These are phyloP conservation scores for Paraphaeosphaeria minitans DNA, from an alignment of 2,329 filamentous ascomycete species.

Conservation along the genomic window DNA sequence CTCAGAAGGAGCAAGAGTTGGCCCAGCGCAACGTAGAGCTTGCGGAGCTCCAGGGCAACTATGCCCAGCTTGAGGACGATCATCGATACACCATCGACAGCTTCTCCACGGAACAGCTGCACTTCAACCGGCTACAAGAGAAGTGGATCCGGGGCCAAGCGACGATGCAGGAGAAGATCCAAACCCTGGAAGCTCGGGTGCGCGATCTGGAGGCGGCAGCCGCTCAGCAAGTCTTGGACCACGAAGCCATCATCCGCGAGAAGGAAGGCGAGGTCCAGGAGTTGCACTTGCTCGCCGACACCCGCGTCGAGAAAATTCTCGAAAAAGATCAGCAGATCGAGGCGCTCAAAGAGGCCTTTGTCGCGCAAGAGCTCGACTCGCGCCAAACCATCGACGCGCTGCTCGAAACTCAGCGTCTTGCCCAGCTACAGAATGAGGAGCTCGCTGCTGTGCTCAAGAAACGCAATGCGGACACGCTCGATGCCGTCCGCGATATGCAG, in stretches of 20 bases:
- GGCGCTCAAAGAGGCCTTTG: conserved; percentile 40
- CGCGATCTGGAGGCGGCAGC: conserved; percentile 34
- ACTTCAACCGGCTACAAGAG: conserved; percentile 37
- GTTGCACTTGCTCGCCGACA: conserved; percentile 41
- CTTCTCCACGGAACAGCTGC: conserved; percentile 35
- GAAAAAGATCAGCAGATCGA: conserved; percentile 38
- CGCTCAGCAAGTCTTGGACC: conserved; percentile 28
- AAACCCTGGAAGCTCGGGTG: conserved; percentile 48
- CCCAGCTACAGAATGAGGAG: conserved; percentile 38
- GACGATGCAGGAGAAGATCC: conserved; percentile 45
- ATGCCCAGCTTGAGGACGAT: conserved; percentile 31
- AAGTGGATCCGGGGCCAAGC: conserved; percentile 36
- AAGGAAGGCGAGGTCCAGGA: conserved; percentile 40
- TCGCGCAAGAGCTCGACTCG: conserved; percentile 32
- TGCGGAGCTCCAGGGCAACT: conserved; percentile 29
- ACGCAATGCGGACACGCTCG: conserved; percentile 35
- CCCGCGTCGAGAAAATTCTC: conserved; percentile 39
- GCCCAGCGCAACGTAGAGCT: conserved; percentile 29
- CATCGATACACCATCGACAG: conserved; percentile 36
- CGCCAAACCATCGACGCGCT: conserved; percentile 40
- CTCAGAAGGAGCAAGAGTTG: conserved; percentile 30
- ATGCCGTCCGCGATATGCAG: conserved; percentile 41
- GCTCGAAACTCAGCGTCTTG: conserved; percentile 31
- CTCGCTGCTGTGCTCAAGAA: conserved; percentile 33
- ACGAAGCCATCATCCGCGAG: conserved; percentile 32